phyloP scores from a whole-genome alignment of 2,329 filamentous ascomycete genomes.

The Biscogniauxia mediterranea region DNA sequence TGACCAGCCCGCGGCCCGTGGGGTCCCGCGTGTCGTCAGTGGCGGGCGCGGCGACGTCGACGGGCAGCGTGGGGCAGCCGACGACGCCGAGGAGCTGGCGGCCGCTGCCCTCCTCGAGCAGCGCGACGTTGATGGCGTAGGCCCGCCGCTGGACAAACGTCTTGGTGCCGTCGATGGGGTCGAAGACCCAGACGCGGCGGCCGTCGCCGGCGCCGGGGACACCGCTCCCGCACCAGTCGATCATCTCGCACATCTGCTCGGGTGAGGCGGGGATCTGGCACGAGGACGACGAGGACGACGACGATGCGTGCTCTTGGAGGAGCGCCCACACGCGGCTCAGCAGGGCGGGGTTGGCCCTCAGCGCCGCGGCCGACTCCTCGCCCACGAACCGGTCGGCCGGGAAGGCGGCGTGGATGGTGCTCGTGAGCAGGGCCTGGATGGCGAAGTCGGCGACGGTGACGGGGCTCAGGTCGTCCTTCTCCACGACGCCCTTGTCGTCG shows the following conservation, averaged over 20 bases:
- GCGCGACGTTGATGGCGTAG: slow-evolving; percentile 57
- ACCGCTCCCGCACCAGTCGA: slow-evolving; percentile 50
- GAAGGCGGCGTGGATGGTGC: slow-evolving; percentile 49
- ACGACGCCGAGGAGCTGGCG: slow-evolving; percentile 50
- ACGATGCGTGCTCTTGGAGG: slow-evolving; percentile 31
- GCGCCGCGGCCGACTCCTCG: slow-evolving; percentile 51
- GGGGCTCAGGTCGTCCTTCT: slow-evolving; percentile 55
- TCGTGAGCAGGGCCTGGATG: slow-evolving; percentile 54
- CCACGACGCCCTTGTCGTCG: slow-evolving; percentile 48
- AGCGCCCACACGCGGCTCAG: slow-evolving; percentile 48
- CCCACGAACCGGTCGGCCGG: slow-evolving; percentile 53
- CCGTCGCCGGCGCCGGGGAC: slow-evolving; percentile 30
- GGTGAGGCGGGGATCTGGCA: slow-evolving; percentile 37
- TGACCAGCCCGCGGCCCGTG: slow-evolving; percentile 44
- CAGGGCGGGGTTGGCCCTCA: slow-evolving; percentile 43
- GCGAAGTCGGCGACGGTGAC: slow-evolving; percentile 61
- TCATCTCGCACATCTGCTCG: slow-evolving; percentile 50
- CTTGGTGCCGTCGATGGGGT: slow-evolving; percentile 60
- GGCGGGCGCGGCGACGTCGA: slow-evolving; percentile 39
- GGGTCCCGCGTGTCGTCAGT: slow-evolving; percentile 45
- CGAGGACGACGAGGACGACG: slow-evolving; percentile 19
- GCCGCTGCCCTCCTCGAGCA: slow-evolving; percentile 49
- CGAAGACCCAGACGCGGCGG: slow-evolving; percentile 56
- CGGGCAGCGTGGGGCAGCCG: slow-evolving; percentile 45
- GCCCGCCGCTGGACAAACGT: slow-evolving; percentile 53